Conservation (phyloP, 1,284 basidiomycete species). For the Boletellus deceptivus region DNA sequence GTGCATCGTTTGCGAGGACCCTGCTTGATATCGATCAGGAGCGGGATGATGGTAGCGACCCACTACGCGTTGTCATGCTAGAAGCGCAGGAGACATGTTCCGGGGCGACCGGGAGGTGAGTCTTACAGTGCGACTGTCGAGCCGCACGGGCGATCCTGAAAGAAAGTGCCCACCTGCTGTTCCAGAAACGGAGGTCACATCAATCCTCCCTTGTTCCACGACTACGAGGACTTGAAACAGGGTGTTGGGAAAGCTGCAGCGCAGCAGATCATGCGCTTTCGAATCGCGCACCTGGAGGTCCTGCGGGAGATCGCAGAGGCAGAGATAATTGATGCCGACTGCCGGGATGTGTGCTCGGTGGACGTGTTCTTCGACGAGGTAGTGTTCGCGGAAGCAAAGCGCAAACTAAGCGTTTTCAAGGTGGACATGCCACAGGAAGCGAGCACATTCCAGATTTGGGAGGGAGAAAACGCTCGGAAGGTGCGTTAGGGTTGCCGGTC, state of each 20-base stretch:
- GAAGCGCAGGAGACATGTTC: constrained; percentile 52
- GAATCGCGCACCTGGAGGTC: constrained; percentile 56
- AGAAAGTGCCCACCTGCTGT: not conserved
- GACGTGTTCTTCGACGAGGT: constrained; percentile 46
- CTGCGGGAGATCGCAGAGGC: constrained; percentile 47
- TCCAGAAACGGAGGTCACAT: constrained; percentile 70
- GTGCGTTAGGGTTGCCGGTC: constrained; percentile 23
- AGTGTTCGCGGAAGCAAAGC: constrained; percentile 40
- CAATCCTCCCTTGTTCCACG: constrained; percentile 59
- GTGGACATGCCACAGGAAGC: constrained; percentile 47
- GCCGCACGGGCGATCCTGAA: not conserved
- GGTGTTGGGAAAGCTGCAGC: constrained; percentile 47
- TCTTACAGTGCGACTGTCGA: not conserved
- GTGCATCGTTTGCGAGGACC: constrained; percentile 44
- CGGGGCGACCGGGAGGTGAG: constrained; percentile 50
- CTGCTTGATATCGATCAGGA: constrained; percentile 32
- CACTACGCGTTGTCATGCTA: constrained; percentile 43
- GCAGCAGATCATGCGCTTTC: constrained; percentile 56
- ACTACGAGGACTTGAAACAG: constrained; percentile 52
- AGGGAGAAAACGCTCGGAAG: constrained; percentile 35
- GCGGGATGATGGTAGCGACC: constrained; percentile 12
- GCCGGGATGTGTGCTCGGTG: constrained; percentile 46
- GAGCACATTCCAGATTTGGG: constrained; percentile 35
- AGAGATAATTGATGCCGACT: constrained; percentile 43
- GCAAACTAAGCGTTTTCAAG: constrained; percentile 40